Evolutionary conservation across 352 stramenopile species (phyloP).

Genomic region (Phytophthora pistaciae): DNA sequence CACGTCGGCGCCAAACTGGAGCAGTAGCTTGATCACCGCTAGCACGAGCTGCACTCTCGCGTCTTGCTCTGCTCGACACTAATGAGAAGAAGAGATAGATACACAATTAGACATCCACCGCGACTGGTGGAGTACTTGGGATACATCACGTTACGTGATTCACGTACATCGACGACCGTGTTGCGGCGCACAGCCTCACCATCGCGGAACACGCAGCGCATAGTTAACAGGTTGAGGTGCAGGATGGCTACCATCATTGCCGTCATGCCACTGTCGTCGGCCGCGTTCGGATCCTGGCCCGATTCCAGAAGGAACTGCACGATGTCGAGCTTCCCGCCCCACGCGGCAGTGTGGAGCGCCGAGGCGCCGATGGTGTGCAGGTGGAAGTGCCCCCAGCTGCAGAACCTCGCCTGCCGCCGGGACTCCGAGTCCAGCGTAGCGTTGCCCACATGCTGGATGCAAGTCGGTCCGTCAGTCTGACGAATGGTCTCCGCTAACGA

Average conservation of each 20-base stretch:
- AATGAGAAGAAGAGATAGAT: too few species aligned
- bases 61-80: conserved; percentile 36
- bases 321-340: conserved; percentile 18
- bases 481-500: conserved; percentile 6
- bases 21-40: conserved; percentile 16
- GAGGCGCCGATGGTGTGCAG: conserved; percentile 35
- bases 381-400: conserved; percentile 34
- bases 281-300: conserved; percentile 25
- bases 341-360: conserved; percentile 34
- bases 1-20: conserved; percentile 14
- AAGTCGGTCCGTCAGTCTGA: neutral
- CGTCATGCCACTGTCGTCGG: conserved; percentile 29
- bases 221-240: conserved; percentile 30
- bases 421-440: conserved; percentile 9
- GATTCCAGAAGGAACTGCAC: conserved; percentile 32
- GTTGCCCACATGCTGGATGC: conserved; percentile 9
- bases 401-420: conserved; percentile 5
- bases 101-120: neutral
- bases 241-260: conserved; percentile 40
- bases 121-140: neutral
- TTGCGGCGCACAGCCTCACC: conserved; percentile 29
- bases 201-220: conserved; percentile 33
- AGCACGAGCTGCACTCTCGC: conserved; percentile 5
- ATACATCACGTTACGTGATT: too few species aligned
- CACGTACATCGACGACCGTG: conserved; percentile 30